Base-by-base conservation (phyloP, 441 rosid genomes). In the Hura crepitans region DNA sequence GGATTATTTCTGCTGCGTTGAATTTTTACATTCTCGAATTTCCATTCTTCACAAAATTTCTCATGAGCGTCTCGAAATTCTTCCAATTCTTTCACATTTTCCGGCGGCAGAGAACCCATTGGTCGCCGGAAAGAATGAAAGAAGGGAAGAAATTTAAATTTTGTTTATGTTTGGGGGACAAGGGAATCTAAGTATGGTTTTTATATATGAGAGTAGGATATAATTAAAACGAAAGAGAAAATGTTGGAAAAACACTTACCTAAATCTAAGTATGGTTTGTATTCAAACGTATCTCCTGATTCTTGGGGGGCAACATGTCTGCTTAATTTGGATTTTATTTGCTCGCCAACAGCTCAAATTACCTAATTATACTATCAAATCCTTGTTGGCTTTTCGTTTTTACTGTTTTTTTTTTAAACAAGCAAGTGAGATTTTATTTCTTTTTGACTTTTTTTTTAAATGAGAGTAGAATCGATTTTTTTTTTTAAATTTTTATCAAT, bases 41-140 rank as follows among this genome's bases (percentile, higher is more conserved):
- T 68, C 65, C 57, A 64, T 20, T 70, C 76, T 17, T 66, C 69
- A 39, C 45, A 28, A 37, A 59, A 49, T 13, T 50, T 62, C 11
- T 22, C 0, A 13, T 64, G 71, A 1, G 62, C 66, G 1, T 54
- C 65, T 53, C 57, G 56, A 67, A 62, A 75, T 13, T 77, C 74
- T 23, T 74, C 74, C 75, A 77, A 66, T 58, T 75, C 83, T 68
- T 65, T 72, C 27, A 8, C 11, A 12, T 53, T 46, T 30, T 62
- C 62, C 49, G 64, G 35, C 64, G 72, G 25, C 66, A 22, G 30
- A 8, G 7, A 51, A 2, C 17, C 55, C 18, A 3, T 28, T 31
- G 3, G 62, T 42, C 28, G 9, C 25, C 17, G n/a, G 25, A 27
- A 9, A 42, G 33, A 43, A 20, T n/a, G n/a, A 25, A 10, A 12